These are phyloP conservation scores for Sugiyamaella xylanicola DNA, from an alignment of 1,139 yeast species.

Conservation along the genomic window DNA sequence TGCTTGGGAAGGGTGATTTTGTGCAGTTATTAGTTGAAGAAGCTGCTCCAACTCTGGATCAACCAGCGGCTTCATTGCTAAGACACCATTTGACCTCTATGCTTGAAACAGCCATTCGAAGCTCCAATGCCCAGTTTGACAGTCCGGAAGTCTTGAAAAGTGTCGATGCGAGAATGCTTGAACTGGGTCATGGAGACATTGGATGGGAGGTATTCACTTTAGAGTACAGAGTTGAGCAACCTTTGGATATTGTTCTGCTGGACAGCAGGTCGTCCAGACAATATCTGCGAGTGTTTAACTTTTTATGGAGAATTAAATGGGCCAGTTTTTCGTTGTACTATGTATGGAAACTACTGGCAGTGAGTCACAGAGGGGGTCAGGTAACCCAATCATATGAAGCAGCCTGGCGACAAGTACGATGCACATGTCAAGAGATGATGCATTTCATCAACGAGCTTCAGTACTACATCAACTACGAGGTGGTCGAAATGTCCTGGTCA, in stretches of 20 bases:
- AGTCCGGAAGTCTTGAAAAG: conserved; percentile 50
- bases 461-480: conserved; percentile 45
- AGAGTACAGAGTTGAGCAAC: conserved; percentile 67
- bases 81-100: conserved; percentile 67
- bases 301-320: conserved; percentile 77
- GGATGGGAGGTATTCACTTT: conserved; percentile 92
- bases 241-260: conserved; percentile 48
- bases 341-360: conserved; percentile 49
- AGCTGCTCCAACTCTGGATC: conserved; percentile 57
- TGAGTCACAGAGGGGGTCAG: conserved; percentile 29
- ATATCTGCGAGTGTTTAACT: conserved; percentile 80
- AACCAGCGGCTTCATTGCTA: conserved; percentile 64
- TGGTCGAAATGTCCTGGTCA: conserved; percentile 46
- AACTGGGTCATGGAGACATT: conserved; percentile 60
- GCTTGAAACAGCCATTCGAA: conserved; percentile 64
- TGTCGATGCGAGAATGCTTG: conserved; percentile 81
- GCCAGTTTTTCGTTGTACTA: conserved; percentile 54
- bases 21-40: conserved; percentile 63
- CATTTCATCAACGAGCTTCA: conserved; percentile 46
- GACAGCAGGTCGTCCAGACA: conserved; percentile 51
- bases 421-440: conserved; percentile 41
- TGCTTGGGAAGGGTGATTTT: conserved; percentile 79
- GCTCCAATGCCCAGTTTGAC: conserved; percentile 60
- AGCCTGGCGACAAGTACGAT: conserved; percentile 40
- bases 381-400: conserved; percentile 4